Evolutionary conservation across 768 basidiomycete species (phyloP).

Genomic region (Candolleomyces aberdarensis): DNA sequence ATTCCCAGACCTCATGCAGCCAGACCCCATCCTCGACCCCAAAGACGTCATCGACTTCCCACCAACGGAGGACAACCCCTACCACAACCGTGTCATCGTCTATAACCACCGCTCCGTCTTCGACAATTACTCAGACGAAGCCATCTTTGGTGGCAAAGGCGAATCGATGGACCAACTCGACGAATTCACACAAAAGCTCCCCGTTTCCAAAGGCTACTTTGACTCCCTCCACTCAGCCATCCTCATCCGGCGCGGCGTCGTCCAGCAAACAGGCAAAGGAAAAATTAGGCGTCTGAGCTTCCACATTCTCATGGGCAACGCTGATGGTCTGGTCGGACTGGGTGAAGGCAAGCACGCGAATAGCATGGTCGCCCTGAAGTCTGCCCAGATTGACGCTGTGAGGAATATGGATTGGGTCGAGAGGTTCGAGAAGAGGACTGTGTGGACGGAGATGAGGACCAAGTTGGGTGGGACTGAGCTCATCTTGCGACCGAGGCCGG

Average conservation of each 20-base stretch:
- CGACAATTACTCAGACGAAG: slow-evolving; percentile 29
- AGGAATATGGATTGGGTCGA: slow-evolving; percentile 90
- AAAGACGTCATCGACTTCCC: slow-evolving; percentile 53
- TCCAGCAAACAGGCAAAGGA: slow-evolving; percentile 93
- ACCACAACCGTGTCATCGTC: slow-evolving; percentile 58
- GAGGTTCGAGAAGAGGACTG: slow-evolving; percentile 92
- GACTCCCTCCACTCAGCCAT: slow-evolving; percentile 36
- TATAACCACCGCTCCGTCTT: slow-evolving; percentile 75
- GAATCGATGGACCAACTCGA: slow-evolving; percentile 13
- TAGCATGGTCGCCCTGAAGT: slow-evolving; percentile 50
- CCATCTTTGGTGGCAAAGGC: slow-evolving; percentile 18
- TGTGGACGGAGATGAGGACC: slow-evolving; percentile 84
- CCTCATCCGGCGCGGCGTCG: slow-evolving; percentile 56
- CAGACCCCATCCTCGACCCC: slow-evolving; percentile 61
- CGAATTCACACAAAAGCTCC: slow-evolving; percentile 14
- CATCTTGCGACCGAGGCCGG: slow-evolving; percentile 74
- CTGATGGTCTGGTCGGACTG: slow-evolving; percentile 77
- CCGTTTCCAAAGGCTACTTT: slow-evolving; percentile 20
- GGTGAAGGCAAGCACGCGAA: slow-evolving; percentile 80
- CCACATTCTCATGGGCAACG: slow-evolving; percentile 77
- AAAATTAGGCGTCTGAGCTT: slow-evolving; percentile 65
- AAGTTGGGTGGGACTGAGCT: slow-evolving; percentile 86
- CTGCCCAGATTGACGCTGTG: slow-evolving; percentile 58
- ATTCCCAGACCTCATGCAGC: slow-evolving; percentile 61
- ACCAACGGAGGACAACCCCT: slow-evolving; percentile 49